These are phyloP conservation scores for Magnusiomyces starmeri DNA, from an alignment of 1,139 yeast species.

Conservation along the genomic window DNA sequence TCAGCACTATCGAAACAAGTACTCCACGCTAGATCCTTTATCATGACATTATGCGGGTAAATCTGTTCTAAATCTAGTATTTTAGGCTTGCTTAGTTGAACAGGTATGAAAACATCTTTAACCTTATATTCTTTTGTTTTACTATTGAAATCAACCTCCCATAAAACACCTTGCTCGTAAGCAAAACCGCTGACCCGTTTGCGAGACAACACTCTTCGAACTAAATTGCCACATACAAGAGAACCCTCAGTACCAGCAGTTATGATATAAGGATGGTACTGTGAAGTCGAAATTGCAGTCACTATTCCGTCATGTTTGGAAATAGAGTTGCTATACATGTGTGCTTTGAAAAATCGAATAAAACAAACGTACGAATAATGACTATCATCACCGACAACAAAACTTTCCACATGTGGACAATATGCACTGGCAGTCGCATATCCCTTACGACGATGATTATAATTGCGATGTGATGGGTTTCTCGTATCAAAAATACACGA, in stretches of 20 bases:
- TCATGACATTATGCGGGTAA: constrained; percentile 47
- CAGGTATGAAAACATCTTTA: constrained; percentile 23
- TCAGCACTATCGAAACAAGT: constrained; percentile 47
- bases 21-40: constrained; percentile 58
- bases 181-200: constrained; percentile 33
- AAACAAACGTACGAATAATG: constrained; percentile 35
- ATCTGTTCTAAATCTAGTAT: constrained; percentile 22
- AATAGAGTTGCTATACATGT: constrained; percentile 11
- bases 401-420: constrained; percentile 36
- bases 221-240: constrained; percentile 38
- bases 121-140: constrained; percentile 35
- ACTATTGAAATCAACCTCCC: constrained; percentile 38
- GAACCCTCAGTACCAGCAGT: constrained; percentile 61
- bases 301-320: constrained; percentile 36
- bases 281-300: constrained; percentile 38
- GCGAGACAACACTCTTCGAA: constrained; percentile 39
- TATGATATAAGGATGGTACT: constrained; percentile 53
- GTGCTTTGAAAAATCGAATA: constrained; percentile 32
- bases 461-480: constrained; percentile 37
- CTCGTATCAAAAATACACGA: constrained; percentile 38
- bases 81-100: constrained; percentile 22
- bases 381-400: constrained; percentile 39
- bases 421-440: constrained; percentile 32
- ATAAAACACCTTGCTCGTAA: constrained; percentile 28
- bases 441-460: constrained; percentile 34